Evolutionary conservation across 805 yeast species (phyloP).

Genomic region (Grigorovia transvaalensis): DNA sequence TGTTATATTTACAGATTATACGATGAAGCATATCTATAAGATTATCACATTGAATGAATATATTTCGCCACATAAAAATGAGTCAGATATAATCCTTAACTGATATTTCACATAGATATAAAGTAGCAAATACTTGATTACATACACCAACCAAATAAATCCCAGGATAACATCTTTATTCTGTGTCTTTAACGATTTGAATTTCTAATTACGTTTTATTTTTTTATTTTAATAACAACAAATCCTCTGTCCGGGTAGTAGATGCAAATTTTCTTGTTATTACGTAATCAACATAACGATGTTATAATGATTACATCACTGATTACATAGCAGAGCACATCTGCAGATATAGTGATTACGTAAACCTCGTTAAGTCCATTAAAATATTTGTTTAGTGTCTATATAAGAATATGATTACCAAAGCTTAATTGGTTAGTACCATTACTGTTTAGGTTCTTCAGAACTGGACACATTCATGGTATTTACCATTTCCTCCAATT

Average conservation of each 20-base stretch:
- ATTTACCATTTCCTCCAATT: background rate
- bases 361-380: background rate
- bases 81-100: background rate
- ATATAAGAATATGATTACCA: background rate
- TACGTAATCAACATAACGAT: background rate
- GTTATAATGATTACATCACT: too few species aligned
- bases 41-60: too few species aligned
- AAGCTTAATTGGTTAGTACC: background rate
- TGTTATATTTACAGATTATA: background rate
- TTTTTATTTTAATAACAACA: background rate
- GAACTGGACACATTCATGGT: background rate
- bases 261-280: background rate
- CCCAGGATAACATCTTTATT: conserved; percentile 20
- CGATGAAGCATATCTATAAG: too few species aligned
- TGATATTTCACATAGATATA: background rate
- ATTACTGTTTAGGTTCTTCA: background rate
- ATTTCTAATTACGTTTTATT: background rate
- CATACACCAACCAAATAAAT: conserved; percentile 30
- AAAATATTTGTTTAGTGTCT: background rate
- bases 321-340: too few species aligned
- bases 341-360: background rate
- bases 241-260: background rate
- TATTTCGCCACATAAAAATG: too few species aligned
- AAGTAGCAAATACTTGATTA: background rate
- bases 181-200: background rate